Base-by-base conservation (phyloP, 441 rosid species). In the Populus hybrid region DNA sequence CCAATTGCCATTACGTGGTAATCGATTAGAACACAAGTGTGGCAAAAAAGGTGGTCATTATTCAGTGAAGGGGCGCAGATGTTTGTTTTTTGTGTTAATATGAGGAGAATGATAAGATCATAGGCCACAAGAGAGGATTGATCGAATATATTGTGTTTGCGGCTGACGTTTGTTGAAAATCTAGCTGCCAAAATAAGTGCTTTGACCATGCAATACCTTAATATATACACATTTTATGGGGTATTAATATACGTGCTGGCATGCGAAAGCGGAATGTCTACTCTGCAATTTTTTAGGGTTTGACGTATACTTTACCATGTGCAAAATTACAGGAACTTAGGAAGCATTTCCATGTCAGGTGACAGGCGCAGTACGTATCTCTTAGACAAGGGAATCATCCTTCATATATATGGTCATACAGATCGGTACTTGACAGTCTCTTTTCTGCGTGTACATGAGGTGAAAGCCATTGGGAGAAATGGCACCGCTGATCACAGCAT, bases 261-360 rank as follows among this genome's bases (percentile, higher is more conserved):
- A 74, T 53, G 80, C 75, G 64, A 59, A 83, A 71, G 84, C 82
- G 84, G 81, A 72, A 63, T 53, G 71, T 80, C 82, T 80, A 79
- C 75, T 53, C 65, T 75, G 77, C 83, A 77, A 63, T 8, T 69
- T 36, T 36, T 36, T 6, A 36, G 30, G 72, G 21, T 38, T 69
- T 69, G 50, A 7, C 57, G 5, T 46, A 14, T 46, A 4, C 57
- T 6, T 46, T 46, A 1, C 57, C 57, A 46, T 46, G 57, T 12
- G 57, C 57, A 46, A 46, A 46, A 46, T 46, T 5, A 46, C 57
- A 46, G 57, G 57, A 14, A 46, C 57, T 46, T 46, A 5, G 57
- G 6, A 46, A 46, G 57, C 57, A 14, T 14, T 46, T 46, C 20
- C 16, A 46, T 67, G 8, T 2, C 1, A 69, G 12, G 30, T 67